Evolutionary conservation across 208 protist genomes (phyloP).

Genomic region (Trypanosoma vivax): DNA sequence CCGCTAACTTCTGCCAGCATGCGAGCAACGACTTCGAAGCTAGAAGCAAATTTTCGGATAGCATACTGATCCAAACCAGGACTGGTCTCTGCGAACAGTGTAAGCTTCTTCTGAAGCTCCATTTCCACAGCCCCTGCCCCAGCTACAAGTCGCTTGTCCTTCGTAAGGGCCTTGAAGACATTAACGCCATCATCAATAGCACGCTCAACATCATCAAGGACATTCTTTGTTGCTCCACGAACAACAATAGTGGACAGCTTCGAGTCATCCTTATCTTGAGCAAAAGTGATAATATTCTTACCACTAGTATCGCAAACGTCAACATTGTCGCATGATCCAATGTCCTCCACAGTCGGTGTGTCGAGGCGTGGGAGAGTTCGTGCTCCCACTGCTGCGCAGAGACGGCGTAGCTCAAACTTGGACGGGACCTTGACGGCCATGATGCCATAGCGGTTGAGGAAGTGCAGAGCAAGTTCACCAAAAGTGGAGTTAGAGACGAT

Average conservation of each 20-base stretch:
- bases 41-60: constrained; percentile 96
- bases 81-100: constrained; percentile 81
- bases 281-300: constrained; percentile 93
- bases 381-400: constrained; percentile 96
- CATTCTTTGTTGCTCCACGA: constrained; percentile 96
- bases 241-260: constrained; percentile 98
- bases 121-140: constrained; percentile 98
- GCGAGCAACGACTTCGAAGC: constrained; percentile 96
- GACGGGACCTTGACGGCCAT: constrained; percentile 98
- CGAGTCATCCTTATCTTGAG: constrained; percentile 89
- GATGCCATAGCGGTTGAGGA: constrained; percentile 96
- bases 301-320: constrained; percentile 95
- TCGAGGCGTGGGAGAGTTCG: constrained; percentile 91
- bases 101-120: constrained; percentile 87
- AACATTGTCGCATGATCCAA: constrained; percentile 93
- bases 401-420: constrained; percentile 98
- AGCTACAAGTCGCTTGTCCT: constrained; percentile 93
- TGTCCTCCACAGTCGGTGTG: constrained; percentile 91
- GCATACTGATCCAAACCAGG: constrained; percentile 98
- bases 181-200: constrained; percentile 98
- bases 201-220: constrained; percentile 97
- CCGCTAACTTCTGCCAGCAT: constrained; percentile 98
- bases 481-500: constrained; percentile 97
- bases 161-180: constrained; percentile 94
- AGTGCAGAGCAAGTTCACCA: constrained; percentile 99